Base-by-base conservation (phyloP, 2,329 filamentous ascomycete species). In the Fusarium nematophilum region DNA sequence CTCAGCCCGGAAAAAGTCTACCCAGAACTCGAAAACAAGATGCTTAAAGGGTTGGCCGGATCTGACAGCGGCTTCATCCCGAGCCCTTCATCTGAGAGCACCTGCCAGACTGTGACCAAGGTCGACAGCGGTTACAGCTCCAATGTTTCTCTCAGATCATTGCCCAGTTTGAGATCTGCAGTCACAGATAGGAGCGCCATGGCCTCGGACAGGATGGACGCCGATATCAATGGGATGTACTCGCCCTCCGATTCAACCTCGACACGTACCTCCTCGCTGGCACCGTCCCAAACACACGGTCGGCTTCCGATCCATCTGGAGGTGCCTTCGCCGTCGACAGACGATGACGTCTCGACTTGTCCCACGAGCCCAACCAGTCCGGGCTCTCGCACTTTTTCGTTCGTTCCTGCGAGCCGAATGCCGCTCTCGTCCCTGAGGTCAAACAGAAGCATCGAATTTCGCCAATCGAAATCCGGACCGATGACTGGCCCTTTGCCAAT, bases 91-190 rank as follows among this genome's bases (percentile, higher is more conserved):
- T 78, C 78, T 4, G 76, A 79, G 43, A 71, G 63, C 11, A 76
- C 78, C 1, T 73, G 73, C 13, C 81, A 78, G 49, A 72, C 80
- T 5, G 72, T 85, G n/a, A 79, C 81, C 26, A 86, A 86, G 58
- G 80, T 83, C 31, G 85, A 88, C 65, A 87, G 84, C 21, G 85
- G 85, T 13, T 88, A 88, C 64, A 84, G 84, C 64, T 88, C 85
- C 7, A 86, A 82, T 64, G 75, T 83, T 5, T 88, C 86, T 10
- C 70, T 86, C 14, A 79, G 82, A 31, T 87, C 85, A 1, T 77
- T 83, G n/a, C 71, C 69, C 21, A 75, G 70, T 47, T 73, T 67
- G 40, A 67, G 57, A 38, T 65, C 66, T 18, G 56, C 57, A 11
- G 57, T 53, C 23, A 64, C 53, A 23, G 67, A 67, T 11, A 53